A percentile compares a stretch with the other conserved stretches of the same genome.
Evolutionary conservation across 805 yeast genomes (phyloP).

Genomic region (Priceomyces medius): DNA sequence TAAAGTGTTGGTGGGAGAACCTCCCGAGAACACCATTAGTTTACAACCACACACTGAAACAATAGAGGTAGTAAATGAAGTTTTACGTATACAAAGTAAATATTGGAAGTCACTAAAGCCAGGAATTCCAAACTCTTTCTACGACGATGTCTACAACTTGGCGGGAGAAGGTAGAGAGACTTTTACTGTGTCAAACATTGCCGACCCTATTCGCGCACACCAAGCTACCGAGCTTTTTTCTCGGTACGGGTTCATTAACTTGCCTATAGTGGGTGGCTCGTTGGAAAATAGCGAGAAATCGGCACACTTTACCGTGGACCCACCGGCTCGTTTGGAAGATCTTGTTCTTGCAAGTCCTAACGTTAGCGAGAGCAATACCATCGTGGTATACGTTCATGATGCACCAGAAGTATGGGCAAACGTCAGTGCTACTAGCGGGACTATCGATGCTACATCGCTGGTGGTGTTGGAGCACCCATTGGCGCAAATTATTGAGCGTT

Average conservation of each 20-base stretch:
- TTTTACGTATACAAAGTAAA: conserved; percentile 72
- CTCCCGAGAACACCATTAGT: conserved; percentile 76
- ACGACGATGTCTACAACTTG: conserved; percentile 41
- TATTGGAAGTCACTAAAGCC: conserved; percentile 86
- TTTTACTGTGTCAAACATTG: conserved; percentile 49
- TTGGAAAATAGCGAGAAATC: conserved; percentile 19
- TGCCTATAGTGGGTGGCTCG: conserved; percentile 54
- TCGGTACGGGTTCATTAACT: conserved; percentile 56
- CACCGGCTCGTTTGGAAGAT: conserved; percentile 55
- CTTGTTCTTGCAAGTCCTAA: conserved; percentile 71
- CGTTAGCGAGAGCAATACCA: conserved; percentile 59
- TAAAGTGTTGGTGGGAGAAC: conserved; percentile 88
- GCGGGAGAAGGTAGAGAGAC: conserved; percentile 17
- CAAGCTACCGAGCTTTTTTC: conserved; percentile 60
- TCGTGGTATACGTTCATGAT: conserved; percentile 78
- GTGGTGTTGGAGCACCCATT: conserved; percentile 73
- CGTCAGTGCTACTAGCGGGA: conserved; percentile 75
- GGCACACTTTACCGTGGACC: conserved; percentile 33
- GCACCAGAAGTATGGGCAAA: conserved; percentile 93
- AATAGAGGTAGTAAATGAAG: conserved; percentile 77
- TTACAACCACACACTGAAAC: conserved; percentile 73
- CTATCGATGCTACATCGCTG: conserved; percentile 68
- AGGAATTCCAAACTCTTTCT: conserved; percentile 47
- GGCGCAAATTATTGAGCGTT: conserved; percentile 54
- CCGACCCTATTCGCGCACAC: conserved; percentile 72